Evolutionary conservation across 441 rosid genomes (phyloP), one percentile per base, ranked within the genome.

Genomic region (Pelargonium australe): DNA sequence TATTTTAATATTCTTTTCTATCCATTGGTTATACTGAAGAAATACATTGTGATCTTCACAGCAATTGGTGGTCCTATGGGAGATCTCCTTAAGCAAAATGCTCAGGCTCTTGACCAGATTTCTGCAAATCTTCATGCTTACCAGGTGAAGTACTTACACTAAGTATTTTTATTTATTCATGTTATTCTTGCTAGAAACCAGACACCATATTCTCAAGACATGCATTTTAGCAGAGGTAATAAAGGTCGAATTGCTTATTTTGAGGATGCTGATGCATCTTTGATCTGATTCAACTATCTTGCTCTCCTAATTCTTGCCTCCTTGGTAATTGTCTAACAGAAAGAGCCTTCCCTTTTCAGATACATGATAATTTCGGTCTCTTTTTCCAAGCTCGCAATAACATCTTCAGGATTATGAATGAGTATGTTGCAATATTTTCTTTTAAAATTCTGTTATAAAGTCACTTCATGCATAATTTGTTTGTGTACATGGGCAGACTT

Each of bases 361-460:
- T 81, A 67, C 74, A 17, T 58, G 84, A 88, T 12, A 90, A 86
- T 74, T 19, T 79, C 19, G 25, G 4, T 44, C 85, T 90, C 63
- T 79, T 90, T 37, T 14, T 68, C 76, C 78, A 77, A 77, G 73
- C 78, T 67, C 77, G 81, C 0, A 75, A 73, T 65, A 86, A 84
- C 83, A 68, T 90, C 51, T 19, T 41, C 68, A 79, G 16, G 57
- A 71, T 90, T 66, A 61, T 83, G 77, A 70, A 69, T 6, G 71
- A 71, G 96, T 90, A 85, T 14, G 89, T 72, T 65, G 28, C 53
- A 19, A 19, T 57, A 2, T 57, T 57, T 57, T 17, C 8, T 57
- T 17, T 57, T 57, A 11, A 19, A 34, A 17, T 57, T 19, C 16
- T 17, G 13, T 57, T 17, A 19, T 17, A 57, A 16, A 25, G 12